phyloP scores from a whole-genome alignment of 768 basidiomycete genomes.

The Podaxis rugospora region DNA sequence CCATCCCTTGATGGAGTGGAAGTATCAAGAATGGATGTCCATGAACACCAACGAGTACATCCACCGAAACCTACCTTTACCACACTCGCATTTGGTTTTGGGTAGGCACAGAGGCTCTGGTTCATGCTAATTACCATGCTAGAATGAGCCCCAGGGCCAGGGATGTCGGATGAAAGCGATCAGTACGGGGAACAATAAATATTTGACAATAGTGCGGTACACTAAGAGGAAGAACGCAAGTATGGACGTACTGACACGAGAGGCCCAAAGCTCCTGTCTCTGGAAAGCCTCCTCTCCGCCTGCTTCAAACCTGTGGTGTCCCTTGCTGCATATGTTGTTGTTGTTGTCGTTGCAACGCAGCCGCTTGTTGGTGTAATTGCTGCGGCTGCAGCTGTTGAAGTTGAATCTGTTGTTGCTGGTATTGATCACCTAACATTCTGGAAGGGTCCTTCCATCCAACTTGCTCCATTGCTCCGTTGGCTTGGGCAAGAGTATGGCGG shows the following conservation, averaged over 20 bases:
- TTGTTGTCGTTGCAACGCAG: background rate
- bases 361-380: background rate
- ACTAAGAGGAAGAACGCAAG: background rate
- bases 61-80: background rate
- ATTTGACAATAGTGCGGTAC: background rate
- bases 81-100: background rate
- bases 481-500: background rate
- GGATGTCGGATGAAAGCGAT: background rate
- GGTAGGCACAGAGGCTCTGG: background rate
- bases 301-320: background rate
- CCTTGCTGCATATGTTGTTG: background rate
- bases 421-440: background rate
- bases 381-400: conserved; percentile 2
- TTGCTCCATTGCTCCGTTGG: background rate
- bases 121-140: background rate
- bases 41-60: background rate
- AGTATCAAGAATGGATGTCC: background rate
- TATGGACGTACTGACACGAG: too few species aligned
- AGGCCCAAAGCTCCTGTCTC: too few species aligned
- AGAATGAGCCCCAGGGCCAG: background rate
- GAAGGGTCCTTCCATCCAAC: background rate
- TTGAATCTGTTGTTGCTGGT: background rate
- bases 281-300: background rate
- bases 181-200: background rate
- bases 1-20: background rate